These are phyloP conservation scores for Candida ponderosae DNA, from an alignment of 805 yeast species.

Conservation along the genomic window DNA sequence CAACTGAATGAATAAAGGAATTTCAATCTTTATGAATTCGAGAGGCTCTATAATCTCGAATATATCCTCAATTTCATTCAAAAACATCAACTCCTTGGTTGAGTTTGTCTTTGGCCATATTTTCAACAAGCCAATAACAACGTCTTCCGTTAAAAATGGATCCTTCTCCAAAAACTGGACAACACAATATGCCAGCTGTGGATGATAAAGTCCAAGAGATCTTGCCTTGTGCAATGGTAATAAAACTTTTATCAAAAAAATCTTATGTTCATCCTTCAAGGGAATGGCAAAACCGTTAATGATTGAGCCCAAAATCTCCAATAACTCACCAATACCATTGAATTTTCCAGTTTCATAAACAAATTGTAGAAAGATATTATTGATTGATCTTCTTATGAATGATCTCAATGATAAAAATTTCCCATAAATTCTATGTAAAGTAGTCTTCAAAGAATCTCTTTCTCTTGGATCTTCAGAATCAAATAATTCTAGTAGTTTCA, in stretches of 20 bases:
- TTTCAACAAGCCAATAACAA: conserved; percentile 84
- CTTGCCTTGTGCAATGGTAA: conserved; percentile 91
- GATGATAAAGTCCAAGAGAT: conserved; percentile 84
- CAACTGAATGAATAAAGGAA: conserved; percentile 88
- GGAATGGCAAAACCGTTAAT: conserved; percentile 98
- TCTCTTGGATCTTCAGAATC: conserved; percentile 97
- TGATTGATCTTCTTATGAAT: conserved; percentile 84
- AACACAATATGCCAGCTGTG: conserved; percentile 94
- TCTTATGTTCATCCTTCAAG: conserved; percentile 92
- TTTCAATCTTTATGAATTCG: conserved; percentile 86
- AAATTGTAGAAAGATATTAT: conserved; percentile 87
- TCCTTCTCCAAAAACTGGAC: conserved; percentile 96
- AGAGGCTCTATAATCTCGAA: conserved; percentile 92
- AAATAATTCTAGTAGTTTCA: conserved; percentile 76
- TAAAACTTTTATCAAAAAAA: conserved; percentile 76
- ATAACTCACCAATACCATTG: conserved; percentile 90
- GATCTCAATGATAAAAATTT: conserved; percentile 85
- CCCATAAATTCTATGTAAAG: conserved; percentile 93
- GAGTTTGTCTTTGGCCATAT: conserved; percentile 97
- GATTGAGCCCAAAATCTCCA: conserved; percentile 92
- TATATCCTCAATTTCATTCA: conserved; percentile 93
- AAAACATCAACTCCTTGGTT: conserved; percentile 92
- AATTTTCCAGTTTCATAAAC: conserved; percentile 92
- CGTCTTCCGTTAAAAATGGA: conserved; percentile 87
- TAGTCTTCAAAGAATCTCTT: conserved; percentile 90